Conservation (phyloP, 176 grass and related monocot genomes). For the Tuctoria greenei region DNA sequence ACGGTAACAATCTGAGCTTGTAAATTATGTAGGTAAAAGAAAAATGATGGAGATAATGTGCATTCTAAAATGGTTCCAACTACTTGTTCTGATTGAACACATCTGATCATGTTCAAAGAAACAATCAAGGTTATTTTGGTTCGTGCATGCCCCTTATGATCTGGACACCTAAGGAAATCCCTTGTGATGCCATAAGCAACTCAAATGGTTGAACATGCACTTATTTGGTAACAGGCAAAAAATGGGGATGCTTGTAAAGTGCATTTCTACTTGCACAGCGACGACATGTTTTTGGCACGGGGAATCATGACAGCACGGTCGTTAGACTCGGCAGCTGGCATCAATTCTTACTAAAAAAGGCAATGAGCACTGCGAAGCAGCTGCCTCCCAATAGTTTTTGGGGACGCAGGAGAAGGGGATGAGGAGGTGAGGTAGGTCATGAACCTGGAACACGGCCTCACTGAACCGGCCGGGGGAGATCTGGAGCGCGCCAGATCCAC, state of each 20-base stretch:
- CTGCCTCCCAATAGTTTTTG: neutral
- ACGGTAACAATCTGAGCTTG: too few relatives aligned
- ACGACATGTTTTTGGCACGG: neutral
- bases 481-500: conserved; percentile 72
- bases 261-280: neutral
- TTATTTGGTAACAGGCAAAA: neutral
- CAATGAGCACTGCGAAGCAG: neutral
- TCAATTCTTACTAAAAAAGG: neutral
- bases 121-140: neutral
- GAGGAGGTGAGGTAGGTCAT: neutral
- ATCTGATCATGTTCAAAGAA: neutral
- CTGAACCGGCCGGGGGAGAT: conserved; percentile 78
- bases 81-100: too few relatives aligned
- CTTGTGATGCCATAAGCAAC: neutral
- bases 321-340: neutral
- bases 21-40: too few relatives aligned
- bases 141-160: too few relatives aligned
- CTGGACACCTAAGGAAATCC: neutral
- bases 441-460: conserved; percentile 76
- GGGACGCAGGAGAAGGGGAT: neutral
- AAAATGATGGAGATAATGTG: too few relatives aligned
- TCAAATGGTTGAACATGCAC: neutral
- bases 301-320: neutral
- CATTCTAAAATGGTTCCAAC: too few relatives aligned
- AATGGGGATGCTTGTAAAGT: neutral